Base-by-base conservation (phyloP, 2,329 filamentous ascomycete species). In the Aspergillus pseudotamarii region DNA sequence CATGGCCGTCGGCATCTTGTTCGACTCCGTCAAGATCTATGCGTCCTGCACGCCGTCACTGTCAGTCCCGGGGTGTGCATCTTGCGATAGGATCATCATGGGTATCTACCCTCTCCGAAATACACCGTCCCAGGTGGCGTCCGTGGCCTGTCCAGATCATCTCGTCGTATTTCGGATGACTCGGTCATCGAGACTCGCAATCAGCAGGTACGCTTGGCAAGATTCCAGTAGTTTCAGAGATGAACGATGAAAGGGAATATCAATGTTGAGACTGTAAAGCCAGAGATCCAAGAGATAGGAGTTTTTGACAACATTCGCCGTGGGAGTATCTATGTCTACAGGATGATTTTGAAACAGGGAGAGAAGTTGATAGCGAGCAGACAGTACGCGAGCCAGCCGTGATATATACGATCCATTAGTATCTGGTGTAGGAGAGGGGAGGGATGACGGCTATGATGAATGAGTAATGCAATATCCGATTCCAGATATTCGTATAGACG, bases 41-140 rank as follows among this genome's bases (percentile, higher is more conserved):
- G 4, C 21, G 43, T 16, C 43, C 54, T 61, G 16, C 19, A 48
- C 16, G 16, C 16, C 11, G 14, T n/a, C 12, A 30, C 4, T 14
- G 32, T 59, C n/a, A 43, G 58, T 28, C 19, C 14, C 41, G 19
- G 16, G 21, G 12, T 34, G 10, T 3, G 16, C 16, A 9, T 3
- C 1, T 60, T 6, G 21, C n/a, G 0, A 16, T 5, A 34, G 14
- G 12, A 26, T 1, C n/a, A 58, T 14, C 16, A 3, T 3, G 12
- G 12, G 9, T 23, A 23, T 32, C 23, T 57, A 61, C 59, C 59
- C n/a, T 57, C 46, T 8, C 59, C 59, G 2, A 61, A 46, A n/a
- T 57, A 61, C 9, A 57, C 59, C 3, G 59, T 61, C 51, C 59
- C 59, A 16, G 59, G 59, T 2, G 53, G 59, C 11, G 38, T 36